Evolutionary conservation across 345 rosid species (phyloP).

Genomic region (Iberis pinnata): DNA sequence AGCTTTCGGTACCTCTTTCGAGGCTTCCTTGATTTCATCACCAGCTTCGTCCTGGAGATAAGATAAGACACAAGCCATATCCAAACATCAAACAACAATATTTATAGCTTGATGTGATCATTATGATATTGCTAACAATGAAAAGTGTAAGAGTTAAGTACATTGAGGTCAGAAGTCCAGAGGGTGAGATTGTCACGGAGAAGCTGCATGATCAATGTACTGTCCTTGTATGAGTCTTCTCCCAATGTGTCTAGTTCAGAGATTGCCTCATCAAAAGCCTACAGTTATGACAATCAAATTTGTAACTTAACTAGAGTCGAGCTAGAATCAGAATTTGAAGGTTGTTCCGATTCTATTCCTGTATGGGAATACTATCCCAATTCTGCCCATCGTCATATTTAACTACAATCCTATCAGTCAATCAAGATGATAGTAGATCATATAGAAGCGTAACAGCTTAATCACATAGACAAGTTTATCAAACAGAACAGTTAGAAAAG

Average conservation of each 20-base stretch:
- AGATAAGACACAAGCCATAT: slow-evolving; percentile 11
- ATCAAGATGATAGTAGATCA: too few relatives aligned
- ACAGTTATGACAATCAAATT: background rate
- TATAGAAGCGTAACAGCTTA: too few relatives aligned
- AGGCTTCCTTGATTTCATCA: slow-evolving; percentile 79
- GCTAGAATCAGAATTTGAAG: too few relatives aligned
- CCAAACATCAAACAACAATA: slow-evolving; percentile 4
- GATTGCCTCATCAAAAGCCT: slow-evolving; percentile 83
- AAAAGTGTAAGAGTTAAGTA: slow-evolving; percentile 18
- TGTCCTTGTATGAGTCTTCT: slow-evolving; percentile 97
- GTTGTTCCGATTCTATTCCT: too few relatives aligned
- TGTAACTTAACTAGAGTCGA: background rate
- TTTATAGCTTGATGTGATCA: background rate
- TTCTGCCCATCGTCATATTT: too few relatives aligned
- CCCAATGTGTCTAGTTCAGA: slow-evolving; percentile 91
- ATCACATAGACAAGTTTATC: too few relatives aligned
- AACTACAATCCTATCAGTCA: too few relatives aligned
- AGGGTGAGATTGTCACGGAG: slow-evolving; percentile 92
- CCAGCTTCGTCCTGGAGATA: slow-evolving; percentile 58
- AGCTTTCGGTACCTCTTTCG: slow-evolving; percentile 45
- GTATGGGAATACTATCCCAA: too few relatives aligned
- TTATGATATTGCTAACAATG: too few relatives aligned
- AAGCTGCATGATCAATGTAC: slow-evolving; percentile 97
- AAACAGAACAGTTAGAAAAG: too few relatives aligned
- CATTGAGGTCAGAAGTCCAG: slow-evolving; percentile 96